phyloP scores from a whole-genome alignment of 1,284 basidiomycete genomes.

The Serendipita sp. region DNA sequence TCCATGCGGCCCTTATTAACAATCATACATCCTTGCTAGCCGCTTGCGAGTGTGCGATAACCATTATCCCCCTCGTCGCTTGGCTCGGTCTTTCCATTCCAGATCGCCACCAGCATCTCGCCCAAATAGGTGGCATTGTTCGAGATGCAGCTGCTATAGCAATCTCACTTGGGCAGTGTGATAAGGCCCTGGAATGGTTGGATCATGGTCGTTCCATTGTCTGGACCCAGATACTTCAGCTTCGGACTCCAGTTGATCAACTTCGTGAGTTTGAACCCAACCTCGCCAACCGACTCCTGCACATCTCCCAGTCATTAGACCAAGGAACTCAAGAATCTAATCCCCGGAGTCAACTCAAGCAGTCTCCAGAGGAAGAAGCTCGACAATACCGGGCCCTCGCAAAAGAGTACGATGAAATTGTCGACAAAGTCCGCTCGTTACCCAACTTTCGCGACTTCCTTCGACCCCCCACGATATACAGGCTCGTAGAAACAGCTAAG shows the following conservation, averaged over 20 bases:
- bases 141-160: constrained; percentile 10
- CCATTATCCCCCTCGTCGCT: constrained; percentile 7
- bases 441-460: constrained; percentile 12
- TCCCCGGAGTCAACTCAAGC: neutral
- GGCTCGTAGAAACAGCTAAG: constrained; percentile 1
- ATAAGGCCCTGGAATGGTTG: constrained; percentile 11
- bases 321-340: neutral
- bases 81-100: constrained; percentile 5
- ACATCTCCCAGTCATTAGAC: constrained; percentile 5
- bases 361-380: neutral
- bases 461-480: neutral
- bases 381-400: constrained; percentile 6
- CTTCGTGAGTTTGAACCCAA: neutral
- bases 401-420: constrained; percentile 3
- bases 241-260: constrained; percentile 9
- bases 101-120: neutral
- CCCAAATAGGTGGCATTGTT: neutral
- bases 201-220: constrained; percentile 12
- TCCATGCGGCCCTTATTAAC: neutral
- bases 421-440: constrained; percentile 8
- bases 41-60: constrained; percentile 2
- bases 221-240: constrained; percentile 9
- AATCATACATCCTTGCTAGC: neutral
- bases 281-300: constrained; percentile 3
- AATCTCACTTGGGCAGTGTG: neutral